Percentiles rank a stretch among this genome's conserved stretches.
Evolutionary conservation across 352 stramenopile species (phyloP).

Genomic region (Phytophthora hibernalis): DNA sequence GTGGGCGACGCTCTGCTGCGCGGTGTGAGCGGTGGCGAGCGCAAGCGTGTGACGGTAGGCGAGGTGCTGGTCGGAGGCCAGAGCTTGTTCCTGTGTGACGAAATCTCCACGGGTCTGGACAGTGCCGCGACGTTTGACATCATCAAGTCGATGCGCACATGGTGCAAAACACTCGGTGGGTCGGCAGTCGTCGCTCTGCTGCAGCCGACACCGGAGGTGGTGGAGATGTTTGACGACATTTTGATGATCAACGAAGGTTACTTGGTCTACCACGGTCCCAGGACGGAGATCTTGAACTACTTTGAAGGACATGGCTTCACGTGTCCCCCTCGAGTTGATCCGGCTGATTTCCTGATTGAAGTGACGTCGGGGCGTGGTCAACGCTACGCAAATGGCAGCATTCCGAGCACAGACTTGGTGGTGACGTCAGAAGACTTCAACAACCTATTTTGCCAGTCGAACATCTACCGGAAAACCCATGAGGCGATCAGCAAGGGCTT

Average conservation of each 20-base stretch:
- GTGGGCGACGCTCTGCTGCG: constrained; percentile 88
- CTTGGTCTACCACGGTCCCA: constrained; percentile 94
- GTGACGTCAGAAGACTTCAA: constrained; percentile 58
- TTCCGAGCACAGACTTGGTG: constrained; percentile 30
- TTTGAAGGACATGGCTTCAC: constrained; percentile 84
- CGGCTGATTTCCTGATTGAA: constrained; percentile 74
- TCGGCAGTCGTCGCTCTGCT: constrained; percentile 46
- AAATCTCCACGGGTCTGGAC: constrained; percentile 69
- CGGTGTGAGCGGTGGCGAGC: constrained; percentile 92
- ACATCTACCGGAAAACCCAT: constrained; percentile 59
- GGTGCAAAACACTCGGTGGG: constrained; percentile 47
- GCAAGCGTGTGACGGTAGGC: constrained; percentile 89
- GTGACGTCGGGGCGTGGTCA: constrained; percentile 62
- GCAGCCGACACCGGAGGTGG: constrained; percentile 89
- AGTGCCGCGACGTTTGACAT: constrained; percentile 66
- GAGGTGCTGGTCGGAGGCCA: constrained; percentile 55
- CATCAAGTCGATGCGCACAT: constrained; percentile 57
- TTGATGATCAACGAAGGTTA: constrained; percentile 86
- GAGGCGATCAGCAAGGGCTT: constrained; percentile 59
- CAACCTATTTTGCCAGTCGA: constrained; percentile 60
- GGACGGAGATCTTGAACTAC: constrained; percentile 77
- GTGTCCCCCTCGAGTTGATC: constrained; percentile 69
- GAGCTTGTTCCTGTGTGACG: constrained; percentile 85
- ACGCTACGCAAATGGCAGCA: constrained; percentile 49
- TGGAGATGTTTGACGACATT: constrained; percentile 94